Evolutionary conservation across 345 rosid genomes (phyloP).

Genomic region (Populus tremula): DNA sequence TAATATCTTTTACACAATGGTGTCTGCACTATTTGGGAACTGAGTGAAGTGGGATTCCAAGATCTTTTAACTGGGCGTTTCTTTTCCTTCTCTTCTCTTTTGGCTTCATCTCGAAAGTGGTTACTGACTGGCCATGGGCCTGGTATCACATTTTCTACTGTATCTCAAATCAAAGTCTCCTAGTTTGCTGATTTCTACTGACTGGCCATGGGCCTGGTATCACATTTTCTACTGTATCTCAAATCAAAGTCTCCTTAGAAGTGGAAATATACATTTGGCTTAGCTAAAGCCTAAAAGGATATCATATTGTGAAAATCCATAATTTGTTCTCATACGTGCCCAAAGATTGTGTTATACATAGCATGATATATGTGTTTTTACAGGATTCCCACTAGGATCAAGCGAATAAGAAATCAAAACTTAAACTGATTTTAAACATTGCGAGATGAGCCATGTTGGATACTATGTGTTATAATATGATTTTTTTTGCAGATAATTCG

Average conservation of each 20-base stretch:
- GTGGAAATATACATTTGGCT: neutral
- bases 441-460: neutral
- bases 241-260: neutral
- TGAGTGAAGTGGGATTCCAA: neutral
- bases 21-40: neutral
- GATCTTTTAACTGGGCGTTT: too few species aligned
- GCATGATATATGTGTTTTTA: neutral
- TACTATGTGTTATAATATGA: neutral
- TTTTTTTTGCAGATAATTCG: conserved; percentile 47
- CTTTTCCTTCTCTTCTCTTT: neutral
- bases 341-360: neutral
- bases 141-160: neutral
- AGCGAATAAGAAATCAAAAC: neutral
- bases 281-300: neutral
- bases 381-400: neutral
- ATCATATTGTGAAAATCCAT: neutral
- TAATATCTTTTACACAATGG: neutral
- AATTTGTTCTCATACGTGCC: neutral
- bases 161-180: neutral
- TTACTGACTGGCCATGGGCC: neutral
- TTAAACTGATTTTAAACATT: neutral
- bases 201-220: neutral
- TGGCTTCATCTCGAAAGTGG: neutral
- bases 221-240: neutral
- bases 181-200: neutral